A percentile compares a stretch with the other conserved stretches of the same genome.
These are phyloP conservation scores for Vaccinium vitisidaea DNA, from an alignment of 148 eudicot genomes.

Conservation along the genomic window DNA sequence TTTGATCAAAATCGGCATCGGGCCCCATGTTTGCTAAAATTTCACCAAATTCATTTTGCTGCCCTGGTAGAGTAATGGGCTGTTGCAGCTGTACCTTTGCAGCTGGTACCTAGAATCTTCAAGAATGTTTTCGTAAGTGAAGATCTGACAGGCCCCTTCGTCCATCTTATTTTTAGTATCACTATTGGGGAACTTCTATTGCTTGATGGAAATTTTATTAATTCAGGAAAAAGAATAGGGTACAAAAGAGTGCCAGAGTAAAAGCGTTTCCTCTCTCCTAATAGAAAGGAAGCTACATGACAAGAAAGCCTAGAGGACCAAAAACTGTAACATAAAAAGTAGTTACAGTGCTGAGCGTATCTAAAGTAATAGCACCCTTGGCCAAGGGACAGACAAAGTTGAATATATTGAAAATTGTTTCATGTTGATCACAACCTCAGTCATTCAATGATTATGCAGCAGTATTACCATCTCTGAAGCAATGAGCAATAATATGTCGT, in stretches of 20 bases:
- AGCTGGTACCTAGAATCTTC: too few relatives aligned
- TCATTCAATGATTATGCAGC: not conserved
- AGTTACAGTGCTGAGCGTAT: not conserved
- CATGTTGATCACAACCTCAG: not conserved
- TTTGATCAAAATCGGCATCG: not conserved
- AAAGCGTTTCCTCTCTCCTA: not conserved
- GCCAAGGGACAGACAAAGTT: not conserved
- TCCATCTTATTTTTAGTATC: not conserved
- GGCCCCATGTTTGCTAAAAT: not conserved
- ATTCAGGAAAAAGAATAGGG: not conserved
- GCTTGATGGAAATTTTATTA: not conserved
- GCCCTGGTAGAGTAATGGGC: not conserved
- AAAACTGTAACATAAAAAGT: not conserved
- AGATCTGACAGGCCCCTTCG: not conserved
- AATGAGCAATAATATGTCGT: not conserved
- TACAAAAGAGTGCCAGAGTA: not conserved
- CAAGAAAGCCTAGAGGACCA: not conserved
- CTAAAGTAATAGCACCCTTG: not conserved
- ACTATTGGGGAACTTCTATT: not conserved
- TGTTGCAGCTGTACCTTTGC: not conserved
- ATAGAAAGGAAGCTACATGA: not conserved
- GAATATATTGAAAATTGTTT: not conserved
- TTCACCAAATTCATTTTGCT: not conserved
- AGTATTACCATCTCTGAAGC: not conserved
- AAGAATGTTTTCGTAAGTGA: not conserved